phyloP scores from a whole-genome alignment of 176 grass and related monocot genomes.

The Raddia guianensis region DNA sequence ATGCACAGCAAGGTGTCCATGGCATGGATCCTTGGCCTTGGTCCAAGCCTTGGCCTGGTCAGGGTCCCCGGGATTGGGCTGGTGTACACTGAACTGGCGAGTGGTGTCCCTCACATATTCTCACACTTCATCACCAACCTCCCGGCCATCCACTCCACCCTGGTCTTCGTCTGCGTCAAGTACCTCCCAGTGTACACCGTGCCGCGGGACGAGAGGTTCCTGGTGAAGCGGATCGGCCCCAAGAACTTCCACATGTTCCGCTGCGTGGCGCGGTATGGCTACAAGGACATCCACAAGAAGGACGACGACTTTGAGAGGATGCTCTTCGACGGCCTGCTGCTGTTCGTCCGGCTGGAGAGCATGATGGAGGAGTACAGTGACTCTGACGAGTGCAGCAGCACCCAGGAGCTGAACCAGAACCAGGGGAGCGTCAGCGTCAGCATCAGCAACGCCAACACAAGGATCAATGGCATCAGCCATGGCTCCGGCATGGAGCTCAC shows the following conservation, averaged over 20 bases:
- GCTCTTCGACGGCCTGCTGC: constrained; percentile 59
- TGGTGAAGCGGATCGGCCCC: constrained; percentile 67
- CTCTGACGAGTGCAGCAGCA: constrained; percentile 63
- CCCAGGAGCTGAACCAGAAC: constrained; percentile 6
- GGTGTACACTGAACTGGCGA: constrained; percentile 72
- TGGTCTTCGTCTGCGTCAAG: constrained; percentile 86
- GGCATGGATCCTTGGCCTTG: constrained; percentile 77
- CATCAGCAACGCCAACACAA: constrained; percentile 19
- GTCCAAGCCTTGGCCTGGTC: constrained; percentile 76
- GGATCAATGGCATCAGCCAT: background rate
- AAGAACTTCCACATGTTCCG: constrained; percentile 81
- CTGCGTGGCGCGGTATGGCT: constrained; percentile 75
- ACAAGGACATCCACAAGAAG: constrained; percentile 82
- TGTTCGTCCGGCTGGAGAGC: constrained; percentile 62
- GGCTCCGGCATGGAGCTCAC: constrained; percentile 35
- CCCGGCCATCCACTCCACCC: constrained; percentile 74
- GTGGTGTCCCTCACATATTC: constrained; percentile 81
- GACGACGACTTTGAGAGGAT: constrained; percentile 76
- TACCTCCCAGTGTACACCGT: constrained; percentile 76
- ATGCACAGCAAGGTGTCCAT: constrained; percentile 93
- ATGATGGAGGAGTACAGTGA: constrained; percentile 76
- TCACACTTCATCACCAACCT: constrained; percentile 94
- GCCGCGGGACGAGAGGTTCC: constrained; percentile 59
- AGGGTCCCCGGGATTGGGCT: constrained; percentile 82
- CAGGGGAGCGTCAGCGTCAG: background rate